These are phyloP conservation scores for Ricinus communis DNA, from an alignment of 345 rosid species.

Conservation along the genomic window DNA sequence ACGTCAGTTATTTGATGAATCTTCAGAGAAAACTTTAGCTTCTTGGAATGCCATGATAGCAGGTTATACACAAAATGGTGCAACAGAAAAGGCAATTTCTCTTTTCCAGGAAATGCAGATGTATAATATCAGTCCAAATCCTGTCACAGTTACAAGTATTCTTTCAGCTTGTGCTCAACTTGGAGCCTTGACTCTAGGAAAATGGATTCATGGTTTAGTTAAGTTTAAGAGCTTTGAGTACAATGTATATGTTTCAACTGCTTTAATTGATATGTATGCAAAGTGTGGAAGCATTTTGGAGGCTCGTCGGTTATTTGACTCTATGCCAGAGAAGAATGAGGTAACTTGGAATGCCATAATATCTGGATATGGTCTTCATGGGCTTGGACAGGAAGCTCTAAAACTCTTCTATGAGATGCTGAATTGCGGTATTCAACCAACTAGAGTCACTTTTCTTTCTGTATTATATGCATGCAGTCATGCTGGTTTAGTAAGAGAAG, in stretches of 20 bases:
- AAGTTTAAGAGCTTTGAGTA: constrained; percentile 48
- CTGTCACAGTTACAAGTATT: constrained; percentile 63
- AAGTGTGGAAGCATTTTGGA: constrained; percentile 74
- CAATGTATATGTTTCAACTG: constrained; percentile 68
- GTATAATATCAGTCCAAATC: constrained; percentile 52
- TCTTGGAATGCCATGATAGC: constrained; percentile 89
- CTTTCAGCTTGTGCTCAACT: constrained; percentile 83
- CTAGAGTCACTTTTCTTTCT: constrained; percentile 68
- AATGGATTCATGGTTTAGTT: constrained; percentile 62
- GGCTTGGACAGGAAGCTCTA: constrained; percentile 67
- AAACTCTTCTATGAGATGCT: constrained; percentile 55
- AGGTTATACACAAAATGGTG: constrained; percentile 77
- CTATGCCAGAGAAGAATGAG: constrained; percentile 57
- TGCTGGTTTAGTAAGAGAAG: constrained; percentile 74
- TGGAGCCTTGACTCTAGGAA: constrained; percentile 68
- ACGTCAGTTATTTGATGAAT: constrained; percentile 49
- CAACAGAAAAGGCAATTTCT: constrained; percentile 60
- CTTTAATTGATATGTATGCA: constrained; percentile 78
- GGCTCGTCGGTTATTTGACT: constrained; percentile 60
- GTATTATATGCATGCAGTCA: constrained; percentile 81
- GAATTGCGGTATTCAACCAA: constrained; percentile 47
- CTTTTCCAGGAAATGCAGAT: constrained; percentile 67
- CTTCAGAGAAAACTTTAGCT: constrained; percentile 58
- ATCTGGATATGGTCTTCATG: constrained; percentile 81
- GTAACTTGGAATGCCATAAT: constrained; percentile 91